Conservation (phyloP, 1,139 yeast genomes). For the Zhuliangozyma blackwelliae region DNA sequence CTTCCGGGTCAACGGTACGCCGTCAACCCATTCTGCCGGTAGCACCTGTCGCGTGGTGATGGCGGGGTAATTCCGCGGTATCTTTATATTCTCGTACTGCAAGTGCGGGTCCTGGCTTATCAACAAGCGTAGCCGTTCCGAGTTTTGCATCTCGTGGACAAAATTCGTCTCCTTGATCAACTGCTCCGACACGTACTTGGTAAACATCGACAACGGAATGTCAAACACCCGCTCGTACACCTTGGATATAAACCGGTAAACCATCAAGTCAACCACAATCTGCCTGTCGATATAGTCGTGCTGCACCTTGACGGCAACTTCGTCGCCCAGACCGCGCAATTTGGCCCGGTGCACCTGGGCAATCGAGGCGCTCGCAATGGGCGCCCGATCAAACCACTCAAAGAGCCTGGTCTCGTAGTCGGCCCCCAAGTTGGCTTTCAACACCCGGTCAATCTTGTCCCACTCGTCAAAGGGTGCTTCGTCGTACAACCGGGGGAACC, state of each 20-base stretch:
- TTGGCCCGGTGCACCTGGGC: slow-evolving; percentile 68
- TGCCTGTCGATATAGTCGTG: slow-evolving; percentile 59
- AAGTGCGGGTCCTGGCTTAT: slow-evolving; percentile 22
- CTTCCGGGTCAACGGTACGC: slow-evolving; percentile 49
- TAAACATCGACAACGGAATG: slow-evolving; percentile 57
- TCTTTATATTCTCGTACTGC: slow-evolving; percentile 21
- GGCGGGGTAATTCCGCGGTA: slow-evolving; percentile 51
- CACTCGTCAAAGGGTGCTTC: slow-evolving; percentile 68
- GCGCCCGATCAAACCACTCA: slow-evolving; percentile 43
- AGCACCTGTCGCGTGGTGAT: slow-evolving; percentile 49
- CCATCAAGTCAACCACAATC: slow-evolving; percentile 52
- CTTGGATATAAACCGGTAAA: slow-evolving; percentile 50
- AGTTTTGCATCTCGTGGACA: slow-evolving; percentile 50
- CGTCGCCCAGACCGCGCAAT: slow-evolving; percentile 31
- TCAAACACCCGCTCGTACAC: slow-evolving; percentile 58
- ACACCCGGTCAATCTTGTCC: slow-evolving; percentile 44
- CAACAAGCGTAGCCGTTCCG: slow-evolving; percentile 23
- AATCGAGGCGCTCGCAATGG: slow-evolving; percentile 69
- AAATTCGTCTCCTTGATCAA: slow-evolving; percentile 62
- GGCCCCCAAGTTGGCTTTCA: slow-evolving; percentile 43
- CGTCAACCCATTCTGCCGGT: slow-evolving; percentile 76
- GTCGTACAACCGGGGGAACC: slow-evolving; percentile 59
- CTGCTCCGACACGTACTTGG: slow-evolving; percentile 55
- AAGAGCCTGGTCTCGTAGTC: slow-evolving; percentile 45
- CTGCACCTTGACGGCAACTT: slow-evolving; percentile 68